A percentile compares a stretch with the other conserved stretches of the same genome.
phyloP scores from a whole-genome alignment of 2,329 filamentous ascomycete species.

The Macroventuria anomochaeta region DNA sequence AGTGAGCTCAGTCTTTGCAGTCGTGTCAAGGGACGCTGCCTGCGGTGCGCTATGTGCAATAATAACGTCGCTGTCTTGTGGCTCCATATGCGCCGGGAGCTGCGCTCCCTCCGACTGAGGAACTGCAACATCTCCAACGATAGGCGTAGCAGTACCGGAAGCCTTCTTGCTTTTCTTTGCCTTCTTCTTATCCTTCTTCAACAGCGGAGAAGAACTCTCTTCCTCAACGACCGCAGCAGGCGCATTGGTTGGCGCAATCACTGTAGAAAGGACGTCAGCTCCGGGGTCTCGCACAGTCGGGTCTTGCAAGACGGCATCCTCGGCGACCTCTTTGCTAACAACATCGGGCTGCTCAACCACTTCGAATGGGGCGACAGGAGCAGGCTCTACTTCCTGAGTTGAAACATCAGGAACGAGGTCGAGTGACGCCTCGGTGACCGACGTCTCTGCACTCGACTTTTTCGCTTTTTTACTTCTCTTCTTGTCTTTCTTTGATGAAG shows the following conservation, averaged over 20 bases:
- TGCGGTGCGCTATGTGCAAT: conserved; percentile 8
- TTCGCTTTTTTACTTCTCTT: conserved; percentile 33
- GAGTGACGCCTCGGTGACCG: conserved; percentile 14
- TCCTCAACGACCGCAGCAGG: not conserved
- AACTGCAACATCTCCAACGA: conserved; percentile 11
- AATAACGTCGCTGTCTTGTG: conserved; percentile 1
- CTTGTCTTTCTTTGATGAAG: conserved; percentile 20
- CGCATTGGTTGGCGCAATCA: not conserved
- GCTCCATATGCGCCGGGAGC: not conserved
- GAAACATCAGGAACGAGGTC: conserved; percentile 6
- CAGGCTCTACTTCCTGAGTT: conserved; percentile 1
- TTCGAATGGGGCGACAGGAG: not conserved
- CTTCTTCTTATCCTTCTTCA: conserved; percentile 42
- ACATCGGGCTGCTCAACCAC: conserved; percentile 1
- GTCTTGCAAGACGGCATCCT: not conserved
- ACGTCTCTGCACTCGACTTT: conserved; percentile 10
- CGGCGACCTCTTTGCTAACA: not conserved
- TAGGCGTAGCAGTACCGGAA: conserved; percentile 23
- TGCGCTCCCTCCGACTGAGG: not conserved
- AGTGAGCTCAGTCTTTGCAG: not conserved
- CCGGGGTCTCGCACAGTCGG: not conserved
- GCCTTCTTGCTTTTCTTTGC: conserved; percentile 37
- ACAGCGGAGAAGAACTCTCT: conserved; percentile 11
- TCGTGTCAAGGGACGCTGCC: not conserved
- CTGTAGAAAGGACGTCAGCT: not conserved